These are phyloP conservation scores for Zea luxurians DNA, from an alignment of 176 grass and related monocot genomes.

Conservation along the genomic window DNA sequence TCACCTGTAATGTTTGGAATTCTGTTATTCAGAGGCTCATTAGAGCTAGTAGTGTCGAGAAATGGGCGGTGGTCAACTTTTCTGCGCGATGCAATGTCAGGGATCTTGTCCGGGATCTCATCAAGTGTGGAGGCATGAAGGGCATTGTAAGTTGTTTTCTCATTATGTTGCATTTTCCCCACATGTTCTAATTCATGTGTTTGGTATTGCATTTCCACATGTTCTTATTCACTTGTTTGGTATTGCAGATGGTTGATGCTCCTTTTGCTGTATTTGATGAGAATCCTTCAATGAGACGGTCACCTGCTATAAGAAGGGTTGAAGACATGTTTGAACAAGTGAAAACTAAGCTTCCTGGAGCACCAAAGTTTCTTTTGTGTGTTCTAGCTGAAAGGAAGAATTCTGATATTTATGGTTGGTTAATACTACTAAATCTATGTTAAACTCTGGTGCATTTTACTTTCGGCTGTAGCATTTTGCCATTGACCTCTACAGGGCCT, in stretches of 20 bases:
- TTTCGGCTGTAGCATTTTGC: background rate
- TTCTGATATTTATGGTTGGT: slow-evolving; percentile 56
- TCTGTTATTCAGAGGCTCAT: slow-evolving; percentile 46
- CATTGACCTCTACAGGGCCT: background rate
- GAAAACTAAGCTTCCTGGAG: slow-evolving; percentile 20
- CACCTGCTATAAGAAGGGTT: slow-evolving; percentile 37
- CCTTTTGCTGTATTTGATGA: slow-evolving; percentile 43
- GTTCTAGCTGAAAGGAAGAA: slow-evolving; percentile 61
- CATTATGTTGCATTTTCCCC: background rate
- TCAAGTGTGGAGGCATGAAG: slow-evolving; percentile 41
- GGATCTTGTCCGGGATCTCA: slow-evolving; percentile 34
- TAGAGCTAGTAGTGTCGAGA: slow-evolving; percentile 7
- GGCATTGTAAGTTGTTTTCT: slow-evolving; percentile 51
- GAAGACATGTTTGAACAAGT: slow-evolving; percentile 50
- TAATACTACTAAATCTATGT: background rate
- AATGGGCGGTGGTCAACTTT: slow-evolving; percentile 64
- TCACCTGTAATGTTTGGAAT: background rate
- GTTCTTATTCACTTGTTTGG: background rate
- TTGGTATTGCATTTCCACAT: too few relatives aligned
- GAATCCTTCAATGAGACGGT: slow-evolving; percentile 21
- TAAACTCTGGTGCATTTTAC: background rate
- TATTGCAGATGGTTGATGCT: slow-evolving; percentile 37
- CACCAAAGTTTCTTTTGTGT: slow-evolving; percentile 46
- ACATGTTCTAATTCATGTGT: background rate
- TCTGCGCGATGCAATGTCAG: slow-evolving; percentile 41